These are phyloP conservation scores for Solanum gracilifrons DNA, from an alignment of 257 asterid genomes.

Conservation along the genomic window DNA sequence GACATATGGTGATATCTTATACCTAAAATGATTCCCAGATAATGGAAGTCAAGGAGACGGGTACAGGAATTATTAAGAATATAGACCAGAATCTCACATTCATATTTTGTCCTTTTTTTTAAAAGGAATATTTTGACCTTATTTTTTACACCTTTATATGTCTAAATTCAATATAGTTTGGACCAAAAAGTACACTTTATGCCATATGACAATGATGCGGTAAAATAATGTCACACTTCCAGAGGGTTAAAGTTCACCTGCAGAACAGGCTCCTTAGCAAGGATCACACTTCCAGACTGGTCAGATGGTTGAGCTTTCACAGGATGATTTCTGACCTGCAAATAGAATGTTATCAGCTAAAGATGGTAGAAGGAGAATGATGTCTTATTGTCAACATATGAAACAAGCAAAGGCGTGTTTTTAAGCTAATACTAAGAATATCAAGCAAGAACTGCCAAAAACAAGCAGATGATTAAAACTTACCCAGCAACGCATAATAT, in stretches of 20 bases:
- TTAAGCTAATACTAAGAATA: not conserved
- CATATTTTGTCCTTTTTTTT: not conserved
- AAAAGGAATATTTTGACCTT: not conserved
- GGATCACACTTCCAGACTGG: slow-evolving; percentile 72
- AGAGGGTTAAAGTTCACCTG: slow-evolving; percentile 34
- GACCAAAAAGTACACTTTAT: not conserved
- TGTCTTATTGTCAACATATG: not conserved
- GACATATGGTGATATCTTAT: not conserved
- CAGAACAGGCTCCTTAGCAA: slow-evolving; percentile 75
- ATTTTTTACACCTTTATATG: not conserved
- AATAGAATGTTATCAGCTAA: not conserved
- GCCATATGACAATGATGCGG: not conserved
- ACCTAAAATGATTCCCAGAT: not conserved
- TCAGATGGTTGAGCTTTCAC: slow-evolving; percentile 86
- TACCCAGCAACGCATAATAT: slow-evolving; percentile 99
- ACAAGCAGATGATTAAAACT: not conserved
- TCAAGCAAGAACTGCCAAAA: not conserved
- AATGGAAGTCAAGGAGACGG: not conserved
- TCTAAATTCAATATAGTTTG: not conserved
- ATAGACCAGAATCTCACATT: not conserved
- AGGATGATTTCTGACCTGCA: slow-evolving; percentile 81
- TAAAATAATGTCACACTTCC: not conserved
- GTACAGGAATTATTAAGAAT: not conserved
- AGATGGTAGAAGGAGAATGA: not conserved
- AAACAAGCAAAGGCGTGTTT: not conserved